These are phyloP conservation scores for Ustilago tritici DNA, from an alignment of 1,284 basidiomycete genomes.

Conservation along the genomic window DNA sequence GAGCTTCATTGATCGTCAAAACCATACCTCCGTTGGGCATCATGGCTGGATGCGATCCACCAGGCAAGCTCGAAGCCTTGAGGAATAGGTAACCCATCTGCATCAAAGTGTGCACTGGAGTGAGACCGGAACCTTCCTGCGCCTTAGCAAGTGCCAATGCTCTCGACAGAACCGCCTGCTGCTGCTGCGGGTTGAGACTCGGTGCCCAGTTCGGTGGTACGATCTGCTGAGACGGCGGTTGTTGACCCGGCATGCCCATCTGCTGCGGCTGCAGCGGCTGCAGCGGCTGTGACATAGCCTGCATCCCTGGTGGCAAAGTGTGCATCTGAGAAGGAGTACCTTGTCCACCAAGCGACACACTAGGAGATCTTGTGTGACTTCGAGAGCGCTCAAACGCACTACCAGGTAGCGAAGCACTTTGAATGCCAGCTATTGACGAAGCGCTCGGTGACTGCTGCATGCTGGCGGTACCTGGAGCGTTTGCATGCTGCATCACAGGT, in stretches of 20 bases:
- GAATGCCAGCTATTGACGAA: conserved; percentile 45
- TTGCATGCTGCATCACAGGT: conserved; percentile 46
- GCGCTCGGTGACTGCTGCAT: conserved; percentile 47
- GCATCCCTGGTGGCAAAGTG: conserved; percentile 30
- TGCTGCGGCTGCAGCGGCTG: conserved; percentile 26
- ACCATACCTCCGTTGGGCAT: conserved; percentile 60
- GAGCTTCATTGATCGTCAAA: conserved; percentile 62
- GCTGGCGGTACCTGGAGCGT: conserved; percentile 23
- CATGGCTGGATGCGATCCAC: conserved; percentile 43
- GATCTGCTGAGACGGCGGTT: conserved; percentile 34
- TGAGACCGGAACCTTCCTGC: conserved; percentile 49
- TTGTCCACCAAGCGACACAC: conserved; percentile 43
- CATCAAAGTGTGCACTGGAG: conserved; percentile 58
- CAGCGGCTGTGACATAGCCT: conserved; percentile 31
- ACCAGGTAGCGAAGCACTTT: conserved; percentile 34
- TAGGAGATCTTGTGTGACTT: conserved; percentile 56
- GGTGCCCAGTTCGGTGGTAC: conserved; percentile 58
- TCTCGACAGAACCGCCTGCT: conserved; percentile 57
- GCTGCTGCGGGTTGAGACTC: conserved; percentile 57
- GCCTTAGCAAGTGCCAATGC: conserved; percentile 59
- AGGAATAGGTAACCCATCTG: conserved; percentile 66
- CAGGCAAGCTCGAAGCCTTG: conserved; percentile 56
- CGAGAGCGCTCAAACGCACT: conserved; percentile 52
- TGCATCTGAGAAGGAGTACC: conserved; percentile 51
- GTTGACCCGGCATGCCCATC: conserved; percentile 30